Evolutionary conservation across 2,329 filamentous ascomycete genomes (phyloP), one percentile per base, ranked within the genome.

Genomic region (Fusarium musae): DNA sequence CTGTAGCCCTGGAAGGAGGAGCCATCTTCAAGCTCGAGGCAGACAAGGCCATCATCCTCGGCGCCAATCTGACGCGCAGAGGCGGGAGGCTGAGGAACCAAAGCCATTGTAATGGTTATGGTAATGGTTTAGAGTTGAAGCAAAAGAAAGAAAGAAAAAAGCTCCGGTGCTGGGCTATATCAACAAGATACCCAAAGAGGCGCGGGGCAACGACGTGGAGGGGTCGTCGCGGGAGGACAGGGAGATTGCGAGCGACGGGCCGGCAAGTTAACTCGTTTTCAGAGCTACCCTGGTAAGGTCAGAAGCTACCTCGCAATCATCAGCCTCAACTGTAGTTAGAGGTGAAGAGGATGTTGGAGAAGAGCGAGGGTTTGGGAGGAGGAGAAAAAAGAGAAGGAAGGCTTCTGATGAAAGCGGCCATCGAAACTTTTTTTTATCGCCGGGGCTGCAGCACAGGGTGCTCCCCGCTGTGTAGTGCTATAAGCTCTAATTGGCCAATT

Each of bases 21-120:
- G 84, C 95, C 95, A 87, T 98, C 95, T 83, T 96, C 89, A 77
- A 99, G 92, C 87, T 99, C 96, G 76, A 99, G 92, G 82, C 93
- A 93, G 85, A 97, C 89, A 79, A 93, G 87, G 65, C 88, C 87
- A 79, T 92, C 89, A 73, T 89, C 85, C 47, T 84, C 81, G 69
- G 82, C 80, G 73, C 83, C 86, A 73, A 86, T 83, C 73, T 90
- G 85, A 78, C 88, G 88, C 77, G 90, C 88, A 74, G 90, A 88
- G 73, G 92, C 90, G 53, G 92, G 91, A 53, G 86, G 83, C 67
- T 79, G 79, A 73, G 86, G 73, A 63, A 78, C 72, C 61, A 78
- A 70, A 66, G 80, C 77, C 82, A 84, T 84, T 74, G 59, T 53
- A 40, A 19, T 46, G 36, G 43, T 52, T 37, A n/a, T 50, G 53